Evolutionary conservation across 2,329 filamentous ascomycete species (phyloP), one percentile per base, ranked within the genome.

Genomic region (Fusarium nygamai): DNA sequence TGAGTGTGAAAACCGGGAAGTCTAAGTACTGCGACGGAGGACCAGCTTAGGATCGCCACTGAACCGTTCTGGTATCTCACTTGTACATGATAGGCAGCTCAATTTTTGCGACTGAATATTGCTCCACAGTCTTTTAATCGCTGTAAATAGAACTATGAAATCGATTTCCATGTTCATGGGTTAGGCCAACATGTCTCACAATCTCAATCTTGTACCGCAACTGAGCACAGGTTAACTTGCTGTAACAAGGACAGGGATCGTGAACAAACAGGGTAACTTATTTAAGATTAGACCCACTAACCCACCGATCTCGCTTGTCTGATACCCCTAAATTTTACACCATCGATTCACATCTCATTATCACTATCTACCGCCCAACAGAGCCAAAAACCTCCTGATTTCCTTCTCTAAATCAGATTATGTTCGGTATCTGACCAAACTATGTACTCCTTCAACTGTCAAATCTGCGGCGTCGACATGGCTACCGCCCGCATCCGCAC

Each of bases 401-500:
- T 8, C 5, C 24, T 29, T 29, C 17, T 17, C 17, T 10, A 5
- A 13, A 8, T 7, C 12, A 29, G 8, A 7, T 22, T 13, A 29
- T 3, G 2, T 8, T 16, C 27, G 5, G 4, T 8, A 29, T 22
- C 4, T 2, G 1, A 11, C 4, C 22, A 8, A 0, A 20, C 4
- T 3, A 58, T 59, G 56, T 59, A 48, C 7, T 67, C 65, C 2
- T 67, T 41, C 2, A 6, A 5, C 19, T 67, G 65, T 14, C 50
- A 61, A 17, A 67, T 67, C n/a, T 67, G 65, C 33, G 31, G 51
- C 8, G 53, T 67, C 5, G 63, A 67, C 46, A 51, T 67, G 33
- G 53, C 65, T 14, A 41, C 16, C 8, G 65, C 65, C 20, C 65
- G 65, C 14, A 67, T 67, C 17, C 63, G 65, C 17, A 67, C 63